A percentile compares a stretch with the other conserved stretches of the same genome.
These are phyloP conservation scores for Arthroderma uncinatum DNA, from an alignment of 2,329 filamentous ascomycete species.

Conservation along the genomic window DNA sequence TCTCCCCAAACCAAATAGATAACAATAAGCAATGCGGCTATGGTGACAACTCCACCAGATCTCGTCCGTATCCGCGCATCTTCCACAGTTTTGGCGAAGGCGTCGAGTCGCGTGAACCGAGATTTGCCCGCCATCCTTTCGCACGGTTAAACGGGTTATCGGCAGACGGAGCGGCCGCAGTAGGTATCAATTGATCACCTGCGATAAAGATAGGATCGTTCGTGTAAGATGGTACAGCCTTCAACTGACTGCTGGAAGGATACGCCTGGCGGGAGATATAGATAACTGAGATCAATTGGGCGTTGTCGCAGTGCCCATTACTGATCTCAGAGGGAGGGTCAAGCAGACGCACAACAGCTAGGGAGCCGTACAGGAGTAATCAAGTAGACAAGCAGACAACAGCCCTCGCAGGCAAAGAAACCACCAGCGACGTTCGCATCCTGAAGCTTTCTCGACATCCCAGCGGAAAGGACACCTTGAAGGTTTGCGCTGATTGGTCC, in stretches of 20 bases:
- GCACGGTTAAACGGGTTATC: no score
- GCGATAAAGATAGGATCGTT: not conserved
- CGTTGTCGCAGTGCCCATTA: not conserved
- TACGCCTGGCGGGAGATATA: not conserved
- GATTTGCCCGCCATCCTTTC: conserved; percentile 81
- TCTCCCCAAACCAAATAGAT: conserved; percentile 85
- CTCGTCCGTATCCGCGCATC: conserved; percentile 94
- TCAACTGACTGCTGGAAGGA: not conserved
- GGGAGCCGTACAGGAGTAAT: not conserved
- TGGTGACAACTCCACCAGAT: conserved; percentile 88
- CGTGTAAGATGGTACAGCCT: not conserved
- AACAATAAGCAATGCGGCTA: conserved; percentile 77
- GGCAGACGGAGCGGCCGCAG: no score
- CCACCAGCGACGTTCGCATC: not conserved
- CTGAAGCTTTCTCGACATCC: not conserved
- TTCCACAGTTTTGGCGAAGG: conserved; percentile 98
- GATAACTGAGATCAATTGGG: not conserved
- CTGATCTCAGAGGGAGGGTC: not conserved
- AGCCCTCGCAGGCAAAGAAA: not conserved
- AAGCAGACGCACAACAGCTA: not conserved
- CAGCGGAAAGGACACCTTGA: conserved; percentile 10
- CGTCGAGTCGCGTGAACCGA: conserved; percentile 90
- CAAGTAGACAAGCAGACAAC: not conserved
- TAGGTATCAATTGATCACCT: conserved; percentile 3
- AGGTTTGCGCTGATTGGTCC: conserved; percentile 7